These are phyloP conservation scores for Panicum miliaceum DNA, from an alignment of 176 grass and related monocot genomes.

Conservation along the genomic window DNA sequence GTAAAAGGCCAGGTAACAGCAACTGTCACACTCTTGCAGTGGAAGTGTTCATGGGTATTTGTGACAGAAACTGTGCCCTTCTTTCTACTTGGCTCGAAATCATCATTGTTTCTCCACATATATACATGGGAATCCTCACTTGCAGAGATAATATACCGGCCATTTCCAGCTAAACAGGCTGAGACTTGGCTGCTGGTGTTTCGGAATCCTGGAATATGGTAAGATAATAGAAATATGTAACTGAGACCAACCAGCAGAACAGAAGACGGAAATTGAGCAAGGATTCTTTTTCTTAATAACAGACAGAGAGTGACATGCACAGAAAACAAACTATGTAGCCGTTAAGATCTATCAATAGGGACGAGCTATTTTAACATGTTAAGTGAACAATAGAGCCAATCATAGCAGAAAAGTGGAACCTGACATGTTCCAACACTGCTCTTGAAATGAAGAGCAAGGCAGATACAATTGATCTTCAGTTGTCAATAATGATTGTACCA, in stretches of 20 bases:
- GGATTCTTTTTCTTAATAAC: slow-evolving; percentile 21
- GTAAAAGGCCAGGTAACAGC: slow-evolving; percentile 73
- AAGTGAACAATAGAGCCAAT: slow-evolving; percentile 39
- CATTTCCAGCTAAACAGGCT: slow-evolving; percentile 69
- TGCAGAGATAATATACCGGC: slow-evolving; percentile 79
- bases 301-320: slow-evolving; percentile 31
- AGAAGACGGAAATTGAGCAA: slow-evolving; percentile 7
- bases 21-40: slow-evolving; percentile 75
- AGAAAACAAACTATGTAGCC: slow-evolving; percentile 23
- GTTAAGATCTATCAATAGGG: slow-evolving; percentile 33
- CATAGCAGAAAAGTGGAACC: slow-evolving; percentile 21
- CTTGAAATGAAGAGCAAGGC: slow-evolving; percentile 31
- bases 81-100: slow-evolving; percentile 67
- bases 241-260: slow-evolving; percentile 26
- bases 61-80: slow-evolving; percentile 56
- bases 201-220: slow-evolving; percentile 79
- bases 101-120: slow-evolving; percentile 81
- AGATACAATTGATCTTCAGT: slow-evolving; percentile 37
- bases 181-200: slow-evolving; percentile 96
- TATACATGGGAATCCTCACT: slow-evolving; percentile 98
- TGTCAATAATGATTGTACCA: slow-evolving; percentile 28
- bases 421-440: slow-evolving; percentile 30
- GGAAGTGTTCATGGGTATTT: slow-evolving; percentile 81
- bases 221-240: background rate
- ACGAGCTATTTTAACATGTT: slow-evolving; percentile 43